Evolutionary conservation across 179 eudicot genomes (phyloP), one percentile per base, ranked within the genome.

Genomic region (Spinacia oleracea): DNA sequence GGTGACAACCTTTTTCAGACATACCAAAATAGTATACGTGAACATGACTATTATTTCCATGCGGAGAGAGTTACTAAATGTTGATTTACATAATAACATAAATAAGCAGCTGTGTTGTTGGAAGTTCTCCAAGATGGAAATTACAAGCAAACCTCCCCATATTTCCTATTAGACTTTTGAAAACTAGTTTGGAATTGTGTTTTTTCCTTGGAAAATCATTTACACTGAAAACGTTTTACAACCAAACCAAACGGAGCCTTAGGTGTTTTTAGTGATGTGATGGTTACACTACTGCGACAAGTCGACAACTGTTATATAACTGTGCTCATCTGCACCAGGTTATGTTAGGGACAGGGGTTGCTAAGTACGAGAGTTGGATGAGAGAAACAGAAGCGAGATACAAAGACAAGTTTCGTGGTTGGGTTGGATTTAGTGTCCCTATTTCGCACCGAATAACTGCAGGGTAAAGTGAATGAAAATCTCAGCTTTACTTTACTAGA

Each of bases 351-450:
- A 90, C 98, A 45, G 99, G 99, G 46, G 89, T 89, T 80, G 81
- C 84, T 75, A 91, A 80, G 48, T 93, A 90, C 77, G 97, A 96
- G 87, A 91, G 87, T 35, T 96, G 98, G 98, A 94, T 96, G 99
- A 91, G 98, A 86, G 85, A 86, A 31, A 78, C 87, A 6, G 99
- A 96, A 78, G 77, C 72, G 58, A 27, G 51, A 6, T 90, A 90
- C 66, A 85, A 55, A 83, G 95, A 96, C 84, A 94, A 87, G 86
- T 94, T 85, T 42, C 88, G 98, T 45, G 98, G 93, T 59, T 96
- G 99, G 99, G 99, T 96, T 81, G 99, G 99, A 71, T 96, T 96
- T 77, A 92, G 89, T 68, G 92, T 96, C 75, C 99, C 99, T 46
- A 86, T 96, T 67, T 96, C 99, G 76, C 99, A 96, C 78, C 85